These are phyloP conservation scores for Alternaria metachromatica DNA, from an alignment of 2,329 filamentous ascomycete species.

Conservation along the genomic window DNA sequence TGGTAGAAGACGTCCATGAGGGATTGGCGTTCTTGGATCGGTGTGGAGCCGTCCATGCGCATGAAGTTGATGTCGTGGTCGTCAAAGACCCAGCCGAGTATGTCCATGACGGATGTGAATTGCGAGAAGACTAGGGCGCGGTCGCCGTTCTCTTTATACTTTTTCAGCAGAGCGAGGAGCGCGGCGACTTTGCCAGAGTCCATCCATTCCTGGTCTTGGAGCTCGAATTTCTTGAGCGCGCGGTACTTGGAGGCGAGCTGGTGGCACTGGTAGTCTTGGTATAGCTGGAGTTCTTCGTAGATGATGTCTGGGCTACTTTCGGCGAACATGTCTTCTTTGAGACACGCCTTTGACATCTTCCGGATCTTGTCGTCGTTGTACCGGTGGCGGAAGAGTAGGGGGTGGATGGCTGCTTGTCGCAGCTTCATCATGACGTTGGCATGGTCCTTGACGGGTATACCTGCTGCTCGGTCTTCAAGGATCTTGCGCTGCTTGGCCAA, in stretches of 20 bases:
- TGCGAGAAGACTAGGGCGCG: constrained; percentile 91
- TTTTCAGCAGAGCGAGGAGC: constrained; percentile 74
- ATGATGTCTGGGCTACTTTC: constrained; percentile 60
- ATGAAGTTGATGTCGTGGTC: constrained; percentile 76
- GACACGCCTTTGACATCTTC: constrained; percentile 78
- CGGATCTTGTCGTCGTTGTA: constrained; percentile 78
- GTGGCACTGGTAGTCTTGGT: constrained; percentile 69
- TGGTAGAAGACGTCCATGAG: constrained; percentile 87
- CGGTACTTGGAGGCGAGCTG: constrained; percentile 62
- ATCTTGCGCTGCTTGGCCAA: constrained; percentile 68
- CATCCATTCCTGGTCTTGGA: constrained; percentile 70
- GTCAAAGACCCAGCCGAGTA: constrained; percentile 82
- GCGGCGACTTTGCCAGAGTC: constrained; percentile 84
- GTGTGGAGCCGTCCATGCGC: constrained; percentile 84
- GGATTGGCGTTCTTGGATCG: constrained; percentile 81
- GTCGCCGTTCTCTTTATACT: constrained; percentile 81
- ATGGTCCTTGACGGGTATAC: constrained; percentile 61
- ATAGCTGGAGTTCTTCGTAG: constrained; percentile 60
- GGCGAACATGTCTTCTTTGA: constrained; percentile 68
- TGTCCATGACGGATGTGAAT: constrained; percentile 90
- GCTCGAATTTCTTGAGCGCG: constrained; percentile 62
- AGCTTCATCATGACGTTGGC: constrained; percentile 79
- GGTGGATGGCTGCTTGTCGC: constrained; percentile 90
- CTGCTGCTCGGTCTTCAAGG: constrained; percentile 63
- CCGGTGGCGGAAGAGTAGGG: constrained; percentile 81